Evolutionary conservation across 768 basidiomycete species (phyloP).

Genomic region (Boletus patriciae): DNA sequence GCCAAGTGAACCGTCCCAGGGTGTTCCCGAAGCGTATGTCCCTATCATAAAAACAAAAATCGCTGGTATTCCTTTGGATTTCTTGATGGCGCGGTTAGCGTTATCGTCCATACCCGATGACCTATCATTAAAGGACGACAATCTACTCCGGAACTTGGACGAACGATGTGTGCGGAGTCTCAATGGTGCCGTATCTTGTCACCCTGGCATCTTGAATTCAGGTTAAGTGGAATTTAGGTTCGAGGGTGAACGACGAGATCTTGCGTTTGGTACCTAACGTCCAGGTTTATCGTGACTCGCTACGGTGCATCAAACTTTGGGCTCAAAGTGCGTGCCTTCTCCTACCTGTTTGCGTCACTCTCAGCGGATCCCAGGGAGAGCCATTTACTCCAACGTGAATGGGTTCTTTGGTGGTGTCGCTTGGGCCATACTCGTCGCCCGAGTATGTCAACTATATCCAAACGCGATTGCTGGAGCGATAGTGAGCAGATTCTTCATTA

Average conservation of each 20-base stretch:
- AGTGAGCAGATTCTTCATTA: conserved; percentile 97
- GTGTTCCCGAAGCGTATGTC: conserved; percentile 95
- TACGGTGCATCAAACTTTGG: conserved; percentile 98
- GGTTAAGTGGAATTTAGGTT: conserved; percentile 54
- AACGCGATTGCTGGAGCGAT: conserved; percentile 93
- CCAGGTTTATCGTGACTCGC: conserved; percentile 88
- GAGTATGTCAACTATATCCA: conserved; percentile 98
- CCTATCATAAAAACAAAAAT: conserved; percentile 94
- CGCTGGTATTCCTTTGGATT: conserved; percentile 88
- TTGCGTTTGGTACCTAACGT: conserved; percentile 93
- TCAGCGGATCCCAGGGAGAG: conserved; percentile 59
- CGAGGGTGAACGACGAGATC: conserved; percentile 94
- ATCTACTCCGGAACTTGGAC: conserved; percentile 87
- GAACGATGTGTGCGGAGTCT: conserved; percentile 94
- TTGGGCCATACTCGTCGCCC: conserved; percentile 98
- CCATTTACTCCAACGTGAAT: conserved; percentile 97
- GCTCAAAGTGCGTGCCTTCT: conserved; percentile 73
- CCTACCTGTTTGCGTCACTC: conserved; percentile 2
- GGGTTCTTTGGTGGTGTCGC: conserved; percentile 98
- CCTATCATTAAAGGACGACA: conserved; percentile 86
- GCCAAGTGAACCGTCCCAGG: conserved; percentile 46
- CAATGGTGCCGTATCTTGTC: conserved; percentile 54
- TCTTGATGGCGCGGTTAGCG: conserved; percentile 88
- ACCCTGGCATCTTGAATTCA: neutral
- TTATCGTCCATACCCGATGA: conserved; percentile 90